Percentiles rank a stretch among this genome's conserved stretches.
phyloP scores from a whole-genome alignment of 495 filamentous ascomycete genomes.

The Podospora appendiculata region DNA sequence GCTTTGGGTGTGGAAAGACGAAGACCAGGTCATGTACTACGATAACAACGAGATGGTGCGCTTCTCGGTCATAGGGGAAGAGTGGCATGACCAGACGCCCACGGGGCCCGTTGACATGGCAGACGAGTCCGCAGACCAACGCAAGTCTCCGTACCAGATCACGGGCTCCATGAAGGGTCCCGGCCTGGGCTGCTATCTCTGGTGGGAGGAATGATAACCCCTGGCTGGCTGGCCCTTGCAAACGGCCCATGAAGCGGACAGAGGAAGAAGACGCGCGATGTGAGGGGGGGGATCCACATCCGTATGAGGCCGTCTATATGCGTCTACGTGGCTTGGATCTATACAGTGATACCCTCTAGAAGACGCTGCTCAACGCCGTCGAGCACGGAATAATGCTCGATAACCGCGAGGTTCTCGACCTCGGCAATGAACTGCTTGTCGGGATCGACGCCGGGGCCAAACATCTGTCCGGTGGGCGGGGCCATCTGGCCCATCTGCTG shows the following conservation, averaged over 20 bases:
- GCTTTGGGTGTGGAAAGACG: slow-evolving; percentile 75
- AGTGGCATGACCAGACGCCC: slow-evolving; percentile 83
- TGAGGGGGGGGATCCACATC: background rate
- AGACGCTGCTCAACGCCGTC: slow-evolving; percentile 81
- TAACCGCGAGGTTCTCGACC: slow-evolving; percentile 90
- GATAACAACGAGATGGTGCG: slow-evolving; percentile 84
- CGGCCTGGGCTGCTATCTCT: slow-evolving; percentile 44
- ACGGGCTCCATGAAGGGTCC: slow-evolving; percentile 50
- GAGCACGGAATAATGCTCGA: slow-evolving; percentile 85
- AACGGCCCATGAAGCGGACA: no score
- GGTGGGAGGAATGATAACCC: slow-evolving; percentile 39
- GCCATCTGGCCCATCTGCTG: slow-evolving; percentile 86
- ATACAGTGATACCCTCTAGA: slow-evolving; percentile 46
- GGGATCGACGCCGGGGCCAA: slow-evolving; percentile 89
- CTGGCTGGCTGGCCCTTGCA: no score
- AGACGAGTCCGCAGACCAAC: slow-evolving; percentile 19
- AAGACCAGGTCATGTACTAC: slow-evolving; percentile 66
- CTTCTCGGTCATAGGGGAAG: slow-evolving; percentile 73
- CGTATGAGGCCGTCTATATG: background rate
- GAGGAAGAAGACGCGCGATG: background rate
- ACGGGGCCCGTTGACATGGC: slow-evolving; percentile 49
- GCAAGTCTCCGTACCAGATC: slow-evolving; percentile 57
- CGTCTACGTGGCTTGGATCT: slow-evolving; percentile 1
- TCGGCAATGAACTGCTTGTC: slow-evolving; percentile 88
- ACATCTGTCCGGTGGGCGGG: slow-evolving; percentile 60